A percentile compares a stretch with the other conserved stretches of the same genome.
phyloP scores from a whole-genome alignment of 345 rosid genomes.

The Eucalyptus curtisii region DNA sequence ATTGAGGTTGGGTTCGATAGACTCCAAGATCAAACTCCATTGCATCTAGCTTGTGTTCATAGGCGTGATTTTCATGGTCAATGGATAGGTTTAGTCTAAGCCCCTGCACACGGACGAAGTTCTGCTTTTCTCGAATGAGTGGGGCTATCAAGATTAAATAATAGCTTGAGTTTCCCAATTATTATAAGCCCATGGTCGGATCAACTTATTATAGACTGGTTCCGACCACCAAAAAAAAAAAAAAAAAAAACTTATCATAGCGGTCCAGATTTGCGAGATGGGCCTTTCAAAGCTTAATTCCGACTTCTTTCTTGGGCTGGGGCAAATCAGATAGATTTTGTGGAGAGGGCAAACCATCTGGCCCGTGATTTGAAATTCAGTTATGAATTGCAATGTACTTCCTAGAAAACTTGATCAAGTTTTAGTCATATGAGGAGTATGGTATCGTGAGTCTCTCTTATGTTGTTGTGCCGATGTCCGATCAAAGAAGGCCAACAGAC shows the following conservation, averaged over 20 bases:
- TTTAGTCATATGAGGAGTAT: background rate
- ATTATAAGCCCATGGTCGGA: background rate
- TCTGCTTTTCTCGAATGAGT: background rate
- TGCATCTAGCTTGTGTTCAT: background rate
- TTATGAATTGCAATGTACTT: background rate
- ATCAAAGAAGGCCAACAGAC: fast-evolving
- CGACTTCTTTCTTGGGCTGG: background rate
- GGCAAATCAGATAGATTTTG: background rate
- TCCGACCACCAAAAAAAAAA: too few relatives aligned
- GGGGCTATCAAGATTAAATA: background rate
- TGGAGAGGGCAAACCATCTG: background rate
- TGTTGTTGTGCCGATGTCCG: background rate
- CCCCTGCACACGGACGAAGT: background rate
- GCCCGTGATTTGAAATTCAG: background rate
- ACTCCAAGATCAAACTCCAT: background rate
- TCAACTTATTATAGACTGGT: background rate
- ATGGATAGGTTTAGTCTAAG: background rate
- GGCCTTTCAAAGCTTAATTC: background rate
- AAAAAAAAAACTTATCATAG: too few relatives aligned
- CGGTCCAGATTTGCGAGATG: background rate
- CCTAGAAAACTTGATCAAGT: background rate
- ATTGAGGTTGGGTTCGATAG: background rate
- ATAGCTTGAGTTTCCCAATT: background rate
- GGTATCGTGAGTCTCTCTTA: background rate
- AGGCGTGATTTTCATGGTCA: background rate